Evolutionary conservation across 306 rosid genomes (phyloP).

Genomic region (Cicer cuneatum): DNA sequence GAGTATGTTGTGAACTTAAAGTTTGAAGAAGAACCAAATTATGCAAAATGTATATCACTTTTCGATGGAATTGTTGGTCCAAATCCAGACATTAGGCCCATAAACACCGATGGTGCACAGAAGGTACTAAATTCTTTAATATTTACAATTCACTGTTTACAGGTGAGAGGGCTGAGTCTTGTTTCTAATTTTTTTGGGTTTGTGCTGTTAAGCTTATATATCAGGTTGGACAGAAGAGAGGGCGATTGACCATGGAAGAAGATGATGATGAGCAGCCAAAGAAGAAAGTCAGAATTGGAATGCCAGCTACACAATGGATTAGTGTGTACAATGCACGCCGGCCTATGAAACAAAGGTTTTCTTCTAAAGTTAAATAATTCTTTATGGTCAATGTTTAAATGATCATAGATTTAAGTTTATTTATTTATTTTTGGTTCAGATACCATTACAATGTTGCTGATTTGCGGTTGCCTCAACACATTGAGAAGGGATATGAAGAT

Average conservation of each 20-base stretch:
- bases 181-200: background rate
- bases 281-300: slow-evolving; percentile 87
- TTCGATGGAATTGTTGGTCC: slow-evolving; percentile 90
- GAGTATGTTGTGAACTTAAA: slow-evolving; percentile 89
- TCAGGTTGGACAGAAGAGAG: slow-evolving; percentile 84
- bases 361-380: slow-evolving; percentile 23
- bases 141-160: slow-evolving; percentile 3
- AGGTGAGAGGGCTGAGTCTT: slow-evolving; percentile 30
- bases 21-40: slow-evolving; percentile 92
- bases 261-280: slow-evolving; percentile 91
- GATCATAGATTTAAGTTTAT: slow-evolving; percentile 15
- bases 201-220: slow-evolving; percentile 70
- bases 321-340: slow-evolving; percentile 87
- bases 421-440: slow-evolving; percentile 50
- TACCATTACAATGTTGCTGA: slow-evolving; percentile 96
- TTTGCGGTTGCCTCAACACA: slow-evolving; percentile 78
- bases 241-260: slow-evolving; percentile 72
- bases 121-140: slow-evolving; percentile 56
- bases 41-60: slow-evolving; percentile 84
- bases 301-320: slow-evolving; percentile 96
- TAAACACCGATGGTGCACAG: slow-evolving; percentile 95
- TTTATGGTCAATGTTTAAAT: background rate
- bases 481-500: slow-evolving; percentile 86
- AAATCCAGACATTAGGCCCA: slow-evolving; percentile 85
- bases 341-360: slow-evolving; percentile 96